Conservation (phyloP, 106 monocot genomes). For the Allium cepa region DNA sequence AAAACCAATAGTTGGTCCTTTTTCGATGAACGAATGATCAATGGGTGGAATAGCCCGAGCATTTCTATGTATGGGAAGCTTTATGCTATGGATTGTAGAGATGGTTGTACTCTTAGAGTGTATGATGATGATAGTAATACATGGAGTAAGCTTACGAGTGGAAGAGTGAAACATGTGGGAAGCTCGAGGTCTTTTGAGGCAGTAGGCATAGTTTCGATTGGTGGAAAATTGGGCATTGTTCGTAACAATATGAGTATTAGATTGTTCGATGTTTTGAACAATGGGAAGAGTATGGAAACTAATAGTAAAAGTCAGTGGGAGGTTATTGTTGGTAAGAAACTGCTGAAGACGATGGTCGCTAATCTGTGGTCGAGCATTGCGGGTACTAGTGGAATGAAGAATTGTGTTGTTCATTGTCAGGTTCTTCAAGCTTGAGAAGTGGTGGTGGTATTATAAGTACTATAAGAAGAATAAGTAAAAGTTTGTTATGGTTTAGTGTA, state of each 20-base stretch:
- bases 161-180: constrained; percentile 39
- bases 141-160: constrained; percentile 38
- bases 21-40: constrained; percentile 33
- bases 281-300: constrained; percentile 17
- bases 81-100: constrained; percentile 45
- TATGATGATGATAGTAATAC: constrained; percentile 28
- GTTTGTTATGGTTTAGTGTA: neutral
- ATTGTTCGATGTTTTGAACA: constrained; percentile 25
- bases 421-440: constrained; percentile 44
- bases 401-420: constrained; percentile 50
- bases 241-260: constrained; percentile 53
- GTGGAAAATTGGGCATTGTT: constrained; percentile 36
- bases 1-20: constrained; percentile 30
- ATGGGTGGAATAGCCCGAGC: constrained; percentile 45
- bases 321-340: constrained; percentile 35
- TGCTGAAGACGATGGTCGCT: constrained; percentile 36
- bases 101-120: constrained; percentile 50
- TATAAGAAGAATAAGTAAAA: neutral
- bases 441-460: neutral
- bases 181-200: constrained; percentile 36
- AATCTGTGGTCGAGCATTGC: constrained; percentile 53
- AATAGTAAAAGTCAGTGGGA: constrained; percentile 32
- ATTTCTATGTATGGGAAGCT: constrained; percentile 35
- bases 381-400: constrained; percentile 29
- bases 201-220: constrained; percentile 33